phyloP scores from a whole-genome alignment of 2,329 filamentous ascomycete species.

The Neofusicoccum cordaticola region DNA sequence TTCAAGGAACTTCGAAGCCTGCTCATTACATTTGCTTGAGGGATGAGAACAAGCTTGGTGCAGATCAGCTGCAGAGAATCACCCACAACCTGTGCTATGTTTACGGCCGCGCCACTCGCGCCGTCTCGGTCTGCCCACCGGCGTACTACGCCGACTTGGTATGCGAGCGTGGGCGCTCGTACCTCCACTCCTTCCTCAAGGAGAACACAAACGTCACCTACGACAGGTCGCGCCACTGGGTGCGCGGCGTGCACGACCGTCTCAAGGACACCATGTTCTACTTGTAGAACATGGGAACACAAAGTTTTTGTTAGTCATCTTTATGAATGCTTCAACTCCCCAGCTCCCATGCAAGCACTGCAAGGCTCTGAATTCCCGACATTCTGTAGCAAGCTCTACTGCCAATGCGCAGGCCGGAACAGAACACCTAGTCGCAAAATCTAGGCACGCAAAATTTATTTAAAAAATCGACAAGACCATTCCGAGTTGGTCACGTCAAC shows the following conservation, averaged over 20 bases:
- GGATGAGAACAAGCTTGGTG: slow-evolving; percentile 47
- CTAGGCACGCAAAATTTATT: not conserved
- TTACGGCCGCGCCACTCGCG: slow-evolving; percentile 78
- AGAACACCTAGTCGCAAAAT: too few species aligned
- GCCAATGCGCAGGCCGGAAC: not conserved
- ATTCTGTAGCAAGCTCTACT: not conserved
- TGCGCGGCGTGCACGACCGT: slow-evolving; percentile 11
- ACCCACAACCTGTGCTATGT: slow-evolving; percentile 80
- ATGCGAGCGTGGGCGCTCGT: slow-evolving; percentile 71
- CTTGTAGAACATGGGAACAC: slow-evolving; percentile 2
- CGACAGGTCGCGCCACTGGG: slow-evolving; percentile 7
- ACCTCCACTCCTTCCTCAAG: slow-evolving; percentile 46
- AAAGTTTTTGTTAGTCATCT: not conserved
- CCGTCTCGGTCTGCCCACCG: slow-evolving; percentile 79
- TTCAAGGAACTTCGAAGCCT: slow-evolving; percentile 78
- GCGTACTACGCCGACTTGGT: slow-evolving; percentile 87
- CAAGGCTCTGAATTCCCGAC: too few species aligned
- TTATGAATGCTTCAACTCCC: slow-evolving; percentile 1
- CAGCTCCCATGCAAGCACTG: not conserved
- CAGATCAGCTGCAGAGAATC: slow-evolving; percentile 67
- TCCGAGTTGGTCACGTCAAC: too few species aligned
- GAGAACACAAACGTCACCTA: not conserved
- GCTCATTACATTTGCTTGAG: slow-evolving; percentile 71
- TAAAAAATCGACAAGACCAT: not conserved
- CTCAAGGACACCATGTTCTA: slow-evolving; percentile 18